Conservation (phyloP, 129 eudicot genomes). For the Scalesia atractyloides region DNA sequence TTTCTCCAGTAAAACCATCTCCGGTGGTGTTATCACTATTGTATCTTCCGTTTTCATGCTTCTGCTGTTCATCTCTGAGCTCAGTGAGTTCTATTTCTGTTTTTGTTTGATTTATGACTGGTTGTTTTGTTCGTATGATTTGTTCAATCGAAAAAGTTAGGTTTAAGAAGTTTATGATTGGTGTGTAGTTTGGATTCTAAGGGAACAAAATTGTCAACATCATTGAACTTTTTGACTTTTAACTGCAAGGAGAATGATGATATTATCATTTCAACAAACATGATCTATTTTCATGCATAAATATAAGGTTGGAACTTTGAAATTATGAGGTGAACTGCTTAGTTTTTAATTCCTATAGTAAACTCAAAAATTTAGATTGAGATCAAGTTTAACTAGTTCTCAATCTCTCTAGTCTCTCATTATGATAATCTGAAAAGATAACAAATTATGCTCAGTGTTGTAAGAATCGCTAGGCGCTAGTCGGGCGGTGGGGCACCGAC, state of each 20-base stretch:
- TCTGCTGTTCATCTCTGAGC: conserved; percentile 81
- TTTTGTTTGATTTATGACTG: neutral
- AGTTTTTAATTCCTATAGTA: neutral
- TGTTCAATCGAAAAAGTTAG: conserved; percentile 10
- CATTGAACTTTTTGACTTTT: conserved; percentile 20
- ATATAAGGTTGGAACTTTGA: neutral
- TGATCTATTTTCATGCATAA: neutral
- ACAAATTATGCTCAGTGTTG: neutral
- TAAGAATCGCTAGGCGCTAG: too few species aligned
- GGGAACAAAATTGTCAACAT: conserved; percentile 30
- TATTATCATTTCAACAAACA: neutral
- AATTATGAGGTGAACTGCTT: neutral
- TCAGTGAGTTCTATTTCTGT: conserved; percentile 48
- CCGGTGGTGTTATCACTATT: conserved; percentile 79
- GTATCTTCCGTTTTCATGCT: conserved; percentile 75
- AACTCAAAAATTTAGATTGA: neutral
- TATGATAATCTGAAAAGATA: neutral
- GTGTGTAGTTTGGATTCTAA: conserved; percentile 16
- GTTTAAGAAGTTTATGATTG: conserved; percentile 11
- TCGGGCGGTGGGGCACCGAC: too few species aligned
- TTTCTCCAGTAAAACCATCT: conserved; percentile 83
- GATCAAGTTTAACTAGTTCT: neutral
- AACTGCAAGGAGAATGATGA: neutral
- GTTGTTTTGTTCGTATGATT: conserved; percentile 7
- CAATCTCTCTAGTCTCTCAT: neutral